Base-by-base conservation (phyloP, 768 basidiomycete genomes). In the Mrakia blollopis region DNA sequence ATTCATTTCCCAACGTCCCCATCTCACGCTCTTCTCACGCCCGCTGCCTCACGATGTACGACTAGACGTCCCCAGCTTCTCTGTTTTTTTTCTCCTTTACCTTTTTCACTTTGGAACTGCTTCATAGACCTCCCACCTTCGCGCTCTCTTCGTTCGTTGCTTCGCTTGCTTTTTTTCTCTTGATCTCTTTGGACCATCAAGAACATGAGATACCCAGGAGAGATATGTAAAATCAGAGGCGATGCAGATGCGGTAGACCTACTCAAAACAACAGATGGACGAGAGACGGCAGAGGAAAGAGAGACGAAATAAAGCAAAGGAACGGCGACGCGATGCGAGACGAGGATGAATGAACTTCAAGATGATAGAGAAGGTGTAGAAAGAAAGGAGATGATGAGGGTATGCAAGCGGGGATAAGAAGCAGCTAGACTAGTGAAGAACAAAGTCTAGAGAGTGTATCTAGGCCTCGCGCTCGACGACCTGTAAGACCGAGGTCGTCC, bases 31-130 rank as follows among this genome's bases (percentile, higher is more conserved):
- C 2, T 7, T 50, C 16, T 50, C 18, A 16, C 13, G 13, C 98
- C 97, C 82, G 95, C 92, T n/a, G n/a, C 0, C 89, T 95, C 47
- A 98, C 98, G 85, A 88, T 93, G 81, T 91, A 98, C 79, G 92
- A 96, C 0, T 89, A 90, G 78, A 93, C 28, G 52, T n/a, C n/a
- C n/a, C n/a, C n/a, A n/a, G n/a, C 54, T n/a, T 35, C 21, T n/a
- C 62, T 16, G 9, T 11, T 72, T 3, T 50, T n/a, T 72, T 13
- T 5, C 14, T 32, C 50, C 50, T 52, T 18, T n/a, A n/a, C n/a
- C n/a, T n/a, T n/a, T n/a, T n/a, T n/a, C n/a, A n/a, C n/a, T n/a
- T 69, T 69, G 70, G 44, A 21, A 47, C 28, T 5, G 47, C 3
- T 28, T 10, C 6, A 35, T 1, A 28, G 1, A 3, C 32, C 28